Conservation (phyloP, 768 basidiomycete species). For the Leccinum incarnatum region DNA sequence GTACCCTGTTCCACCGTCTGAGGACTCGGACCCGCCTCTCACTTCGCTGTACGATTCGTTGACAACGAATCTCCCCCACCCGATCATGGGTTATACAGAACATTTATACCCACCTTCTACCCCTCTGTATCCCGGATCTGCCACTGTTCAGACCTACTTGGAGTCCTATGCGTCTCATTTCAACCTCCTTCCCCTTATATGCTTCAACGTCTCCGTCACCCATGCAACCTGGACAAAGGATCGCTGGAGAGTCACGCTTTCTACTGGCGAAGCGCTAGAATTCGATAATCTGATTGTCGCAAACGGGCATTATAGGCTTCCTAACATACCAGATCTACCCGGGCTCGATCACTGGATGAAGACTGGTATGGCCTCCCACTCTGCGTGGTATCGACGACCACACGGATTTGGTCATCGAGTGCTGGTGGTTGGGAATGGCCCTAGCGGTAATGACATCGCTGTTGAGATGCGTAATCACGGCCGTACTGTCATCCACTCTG, state of each 20-base stretch:
- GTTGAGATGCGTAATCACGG: conserved; percentile 45
- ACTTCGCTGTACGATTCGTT: conserved; percentile 78
- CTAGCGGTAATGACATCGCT: conserved; percentile 68
- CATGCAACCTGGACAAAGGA: conserved; percentile 39
- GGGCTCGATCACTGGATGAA: conserved; percentile 61
- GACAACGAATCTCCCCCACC: conserved; percentile 80
- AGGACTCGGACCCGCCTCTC: conserved; percentile 44
- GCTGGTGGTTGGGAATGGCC: conserved; percentile 53
- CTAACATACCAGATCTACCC: conserved; percentile 57
- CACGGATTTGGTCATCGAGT: conserved; percentile 36
- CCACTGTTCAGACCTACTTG: conserved; percentile 66
- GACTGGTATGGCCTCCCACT: conserved; percentile 54
- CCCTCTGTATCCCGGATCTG: conserved; percentile 62
- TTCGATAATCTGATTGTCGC: conserved; percentile 71
- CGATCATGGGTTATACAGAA: conserved; percentile 65
- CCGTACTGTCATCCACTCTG: conserved; percentile 54
- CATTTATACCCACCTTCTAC: conserved; percentile 71
- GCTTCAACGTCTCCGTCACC: conserved; percentile 56
- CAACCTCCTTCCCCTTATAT: conserved; percentile 57
- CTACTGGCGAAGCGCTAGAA: conserved; percentile 32
- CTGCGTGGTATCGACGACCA: conserved; percentile 65
- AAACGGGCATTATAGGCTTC: conserved; percentile 71
- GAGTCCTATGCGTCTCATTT: conserved; percentile 62
- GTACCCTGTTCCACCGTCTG: conserved; percentile 52
- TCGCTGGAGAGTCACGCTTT: conserved; percentile 51